phyloP scores from a whole-genome alignment of 768 basidiomycete species.

The Leucocoprinus birnbaumii region DNA sequence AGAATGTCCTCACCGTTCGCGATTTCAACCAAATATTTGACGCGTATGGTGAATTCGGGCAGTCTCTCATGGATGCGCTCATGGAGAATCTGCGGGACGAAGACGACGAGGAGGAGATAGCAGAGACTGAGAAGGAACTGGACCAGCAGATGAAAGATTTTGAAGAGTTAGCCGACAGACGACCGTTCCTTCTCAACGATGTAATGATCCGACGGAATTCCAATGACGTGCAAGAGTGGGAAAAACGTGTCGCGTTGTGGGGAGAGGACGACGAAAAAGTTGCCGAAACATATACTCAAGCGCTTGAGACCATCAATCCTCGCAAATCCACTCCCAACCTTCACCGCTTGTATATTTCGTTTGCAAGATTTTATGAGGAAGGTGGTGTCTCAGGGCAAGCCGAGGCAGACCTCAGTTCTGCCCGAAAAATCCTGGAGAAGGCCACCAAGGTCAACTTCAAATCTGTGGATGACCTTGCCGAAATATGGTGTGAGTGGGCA shows the following conservation, averaged over 20 bases:
- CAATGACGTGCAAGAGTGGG: constrained; percentile 99
- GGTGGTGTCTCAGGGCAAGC: constrained; percentile 81
- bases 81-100: constrained; percentile 85
- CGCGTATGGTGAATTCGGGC: constrained; percentile 91
- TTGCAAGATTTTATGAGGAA: constrained; percentile 97
- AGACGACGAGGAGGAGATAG: constrained; percentile 80
- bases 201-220: constrained; percentile 91
- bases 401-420: constrained; percentile 78
- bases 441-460: constrained; percentile 90
- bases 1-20: constrained; percentile 83
- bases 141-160: constrained; percentile 90
- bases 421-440: constrained; percentile 92
- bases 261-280: constrained; percentile 94
- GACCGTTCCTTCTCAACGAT: constrained; percentile 96
- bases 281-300: constrained; percentile 89
- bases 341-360: constrained; percentile 89
- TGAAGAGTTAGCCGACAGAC: constrained; percentile 89
- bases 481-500: constrained; percentile 99
- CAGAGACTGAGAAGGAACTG: constrained; percentile 79
- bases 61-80: constrained; percentile 83
- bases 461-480: constrained; percentile 95
- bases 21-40: constrained; percentile 99
- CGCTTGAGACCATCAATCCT: constrained; percentile 84
- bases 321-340: constrained; percentile 89
- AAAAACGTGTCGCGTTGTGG: constrained; percentile 92